These are phyloP conservation scores for Aspergillus avenaceus DNA, from an alignment of 495 filamentous ascomycete genomes.

Conservation along the genomic window DNA sequence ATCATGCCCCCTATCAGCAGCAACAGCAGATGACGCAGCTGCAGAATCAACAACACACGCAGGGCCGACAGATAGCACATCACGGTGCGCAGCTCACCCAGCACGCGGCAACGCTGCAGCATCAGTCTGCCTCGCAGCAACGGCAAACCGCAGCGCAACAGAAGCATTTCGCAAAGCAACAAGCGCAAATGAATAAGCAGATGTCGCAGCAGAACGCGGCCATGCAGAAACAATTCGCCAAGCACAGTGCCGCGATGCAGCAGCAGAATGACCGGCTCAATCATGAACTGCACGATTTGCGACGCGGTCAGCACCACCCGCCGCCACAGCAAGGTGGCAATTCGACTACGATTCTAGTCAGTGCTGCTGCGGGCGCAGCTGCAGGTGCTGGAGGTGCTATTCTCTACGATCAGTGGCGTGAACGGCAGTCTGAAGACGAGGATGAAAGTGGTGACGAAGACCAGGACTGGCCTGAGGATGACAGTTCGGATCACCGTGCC, in stretches of 20 bases:
- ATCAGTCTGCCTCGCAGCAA: slow-evolving; percentile 1
- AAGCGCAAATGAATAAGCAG: neutral
- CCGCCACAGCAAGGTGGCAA: neutral
- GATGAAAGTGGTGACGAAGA: neutral
- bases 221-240: neutral
- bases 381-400: neutral
- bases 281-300: neutral
- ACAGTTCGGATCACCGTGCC: no score
- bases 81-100: neutral
- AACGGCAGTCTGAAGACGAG: neutral
- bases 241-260: slow-evolving; percentile 2
- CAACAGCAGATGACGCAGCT: neutral
- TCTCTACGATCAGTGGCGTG: neutral
- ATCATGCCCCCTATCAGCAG: neutral
- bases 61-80: neutral
- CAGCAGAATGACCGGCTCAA: neutral
- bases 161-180: neutral
- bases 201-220: neutral
- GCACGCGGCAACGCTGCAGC: neutral
- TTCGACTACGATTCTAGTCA: neutral
- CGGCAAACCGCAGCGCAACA: neutral
- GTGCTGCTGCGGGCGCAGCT: neutral
- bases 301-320: neutral
- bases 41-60: neutral
- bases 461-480: neutral